Percentiles rank a stretch among this genome's conserved stretches.
These are phyloP conservation scores for Spinacia oleracea DNA, from an alignment of 179 eudicot genomes.

Conservation along the genomic window DNA sequence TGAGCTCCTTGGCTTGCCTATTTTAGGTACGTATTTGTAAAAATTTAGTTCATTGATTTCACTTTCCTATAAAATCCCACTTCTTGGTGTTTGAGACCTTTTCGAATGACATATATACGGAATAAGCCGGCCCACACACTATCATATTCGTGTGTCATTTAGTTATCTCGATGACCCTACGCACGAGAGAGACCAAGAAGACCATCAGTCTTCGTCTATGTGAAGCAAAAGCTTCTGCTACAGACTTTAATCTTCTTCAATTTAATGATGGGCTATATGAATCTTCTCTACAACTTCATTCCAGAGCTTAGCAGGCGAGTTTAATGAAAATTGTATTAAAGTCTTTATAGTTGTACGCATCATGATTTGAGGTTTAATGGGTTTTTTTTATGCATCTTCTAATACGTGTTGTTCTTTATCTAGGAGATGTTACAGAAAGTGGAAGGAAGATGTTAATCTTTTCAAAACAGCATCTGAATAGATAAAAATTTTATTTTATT, in stretches of 20 bases:
- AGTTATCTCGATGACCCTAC: no score
- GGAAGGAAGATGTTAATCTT: no score
- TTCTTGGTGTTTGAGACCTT: not conserved
- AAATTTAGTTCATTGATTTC: not conserved
- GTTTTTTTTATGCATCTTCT: constrained; percentile 34
- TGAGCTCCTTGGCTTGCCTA: no score
- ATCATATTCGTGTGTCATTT: no score
- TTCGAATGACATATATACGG: constrained; percentile 47
- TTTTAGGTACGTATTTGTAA: no score
- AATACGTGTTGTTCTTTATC: constrained; percentile 95
- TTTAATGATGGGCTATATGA: constrained; percentile 94
- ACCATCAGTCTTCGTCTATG: constrained; percentile 95
- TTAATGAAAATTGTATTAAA: not conserved
- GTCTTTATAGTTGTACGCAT: not conserved
- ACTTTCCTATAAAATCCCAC: not conserved
- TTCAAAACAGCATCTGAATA: no score
- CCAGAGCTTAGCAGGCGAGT: constrained; percentile 80
- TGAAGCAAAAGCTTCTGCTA: constrained; percentile 94
- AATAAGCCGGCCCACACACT: constrained; percentile 87
- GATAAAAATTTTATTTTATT: no score
- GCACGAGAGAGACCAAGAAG: constrained; percentile 90
- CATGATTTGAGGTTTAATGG: constrained; percentile 14
- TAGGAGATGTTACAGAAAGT: constrained; percentile 91
- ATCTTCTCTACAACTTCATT: constrained; percentile 84
- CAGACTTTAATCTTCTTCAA: constrained; percentile 76